These are phyloP conservation scores for Chiua virens DNA, from an alignment of 768 basidiomycete species.

Conservation along the genomic window DNA sequence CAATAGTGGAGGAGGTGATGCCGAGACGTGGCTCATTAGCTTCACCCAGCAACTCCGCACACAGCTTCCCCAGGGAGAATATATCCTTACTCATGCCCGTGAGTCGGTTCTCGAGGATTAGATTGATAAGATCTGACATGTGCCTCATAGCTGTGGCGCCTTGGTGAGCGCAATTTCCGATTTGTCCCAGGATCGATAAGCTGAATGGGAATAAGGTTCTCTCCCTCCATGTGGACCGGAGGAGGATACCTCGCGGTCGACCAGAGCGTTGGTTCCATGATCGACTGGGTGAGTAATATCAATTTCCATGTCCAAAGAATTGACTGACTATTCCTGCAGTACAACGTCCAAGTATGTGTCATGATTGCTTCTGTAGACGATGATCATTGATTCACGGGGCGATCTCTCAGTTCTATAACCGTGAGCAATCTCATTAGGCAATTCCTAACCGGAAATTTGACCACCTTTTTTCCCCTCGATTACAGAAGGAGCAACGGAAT, in stretches of 20 bases:
- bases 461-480: not conserved
- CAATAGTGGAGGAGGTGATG: slow-evolving; percentile 36
- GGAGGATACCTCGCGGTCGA: no score
- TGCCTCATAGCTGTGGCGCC: slow-evolving; percentile 17
- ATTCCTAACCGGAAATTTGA: not conserved
- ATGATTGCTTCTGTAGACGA: not conserved
- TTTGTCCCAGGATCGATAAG: not conserved
- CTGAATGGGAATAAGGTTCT: slow-evolving; percentile 17
- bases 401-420: slow-evolving; percentile 30
- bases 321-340: slow-evolving; percentile 10
- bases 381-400: slow-evolving; percentile 1
- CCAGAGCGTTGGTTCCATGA: no score
- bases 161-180: slow-evolving; percentile 13
- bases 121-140: not conserved
- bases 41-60: slow-evolving; percentile 36
- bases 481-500: slow-evolving; percentile 60
- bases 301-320: not conserved
- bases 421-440: slow-evolving; percentile 6
- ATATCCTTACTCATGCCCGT: no score
- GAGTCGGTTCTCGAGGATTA: slow-evolving; percentile 5
- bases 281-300: no score
- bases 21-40: slow-evolving; percentile 35
- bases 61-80: no score
- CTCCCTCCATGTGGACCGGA: slow-evolving; percentile 18
- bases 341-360: slow-evolving; percentile 40